These are phyloP conservation scores for Funneliformis geosporum DNA, from an alignment of 192 early-diverging fungal genomes.

Conservation along the genomic window DNA sequence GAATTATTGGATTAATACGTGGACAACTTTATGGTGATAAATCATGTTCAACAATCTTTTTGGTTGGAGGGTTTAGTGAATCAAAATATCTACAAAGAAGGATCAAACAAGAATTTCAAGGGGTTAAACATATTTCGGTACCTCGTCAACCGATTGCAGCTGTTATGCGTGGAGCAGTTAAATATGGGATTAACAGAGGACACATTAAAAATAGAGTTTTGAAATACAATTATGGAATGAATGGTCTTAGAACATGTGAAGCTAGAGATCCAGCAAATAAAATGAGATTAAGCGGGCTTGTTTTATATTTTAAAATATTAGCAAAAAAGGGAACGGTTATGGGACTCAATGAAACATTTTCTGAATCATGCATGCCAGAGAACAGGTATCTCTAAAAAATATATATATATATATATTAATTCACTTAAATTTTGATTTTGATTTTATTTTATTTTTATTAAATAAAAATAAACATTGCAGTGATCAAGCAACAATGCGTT, in stretches of 20 bases:
- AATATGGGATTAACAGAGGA: slow-evolving; percentile 31
- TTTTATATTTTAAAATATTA: not conserved
- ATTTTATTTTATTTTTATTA: not conserved
- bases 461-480: not conserved
- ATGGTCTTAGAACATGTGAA: not conserved
- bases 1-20: slow-evolving; percentile 46
- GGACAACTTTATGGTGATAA: slow-evolving; percentile 42
- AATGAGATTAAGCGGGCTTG: not conserved
- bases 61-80: slow-evolving; percentile 54
- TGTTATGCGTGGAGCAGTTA: slow-evolving; percentile 53
- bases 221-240: slow-evolving; percentile 16
- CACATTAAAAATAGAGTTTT: slow-evolving; percentile 2
- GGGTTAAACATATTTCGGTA: slow-evolving; percentile 45
- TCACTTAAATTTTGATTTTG: no score
- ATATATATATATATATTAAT: not conserved
- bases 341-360: not conserved
- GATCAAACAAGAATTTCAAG: slow-evolving; percentile 47
- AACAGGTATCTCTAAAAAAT: not conserved
- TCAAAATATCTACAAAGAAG: slow-evolving; percentile 49
- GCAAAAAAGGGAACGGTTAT: not conserved
- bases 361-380: not conserved
- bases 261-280: not conserved
- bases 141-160: slow-evolving; percentile 54
- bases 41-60: slow-evolving; percentile 45
- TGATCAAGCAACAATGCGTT: not conserved